These are phyloP conservation scores for Picochlorum costavermella DNA, from an alignment of 139 green algal species.

Conservation along the genomic window DNA sequence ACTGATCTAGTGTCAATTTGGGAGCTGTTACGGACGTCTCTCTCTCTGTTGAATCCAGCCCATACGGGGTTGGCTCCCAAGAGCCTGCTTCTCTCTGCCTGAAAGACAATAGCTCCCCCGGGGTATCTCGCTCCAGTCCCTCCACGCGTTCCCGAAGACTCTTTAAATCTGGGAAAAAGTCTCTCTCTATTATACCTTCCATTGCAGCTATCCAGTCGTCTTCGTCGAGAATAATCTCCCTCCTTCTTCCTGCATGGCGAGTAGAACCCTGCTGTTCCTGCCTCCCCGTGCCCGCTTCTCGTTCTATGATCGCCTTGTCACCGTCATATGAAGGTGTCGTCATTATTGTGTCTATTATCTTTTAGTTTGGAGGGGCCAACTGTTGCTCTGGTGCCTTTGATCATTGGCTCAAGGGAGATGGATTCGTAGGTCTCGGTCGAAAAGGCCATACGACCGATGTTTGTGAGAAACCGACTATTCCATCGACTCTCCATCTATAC, in stretches of 20 bases:
- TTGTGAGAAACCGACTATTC: no score
- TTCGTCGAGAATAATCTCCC: slow-evolving; percentile 41
- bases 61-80: no score
- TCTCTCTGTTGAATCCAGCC: neutral
- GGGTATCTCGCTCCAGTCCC: slow-evolving; percentile 48
- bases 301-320: neutral
- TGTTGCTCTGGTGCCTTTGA: no score
- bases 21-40: neutral
- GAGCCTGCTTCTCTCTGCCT: neutral
- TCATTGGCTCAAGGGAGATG: no score
- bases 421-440: no score
- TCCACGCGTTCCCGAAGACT: slow-evolving; percentile 77
- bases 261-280: slow-evolving; percentile 19
- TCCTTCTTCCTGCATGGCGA: slow-evolving; percentile 11
- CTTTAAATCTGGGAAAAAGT: slow-evolving; percentile 87
- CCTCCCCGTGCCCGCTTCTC: neutral
- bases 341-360: no score
- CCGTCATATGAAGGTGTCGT: neutral
- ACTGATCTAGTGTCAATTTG: slow-evolving; percentile 55
- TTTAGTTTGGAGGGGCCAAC: no score
- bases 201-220: slow-evolving; percentile 63
- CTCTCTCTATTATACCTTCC: slow-evolving; percentile 82
- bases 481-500: no score
- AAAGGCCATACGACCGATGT: no score
- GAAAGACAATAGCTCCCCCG: no score